Conservation (phyloP, 1,139 yeast species). For the Diutina pseudorugosa region DNA sequence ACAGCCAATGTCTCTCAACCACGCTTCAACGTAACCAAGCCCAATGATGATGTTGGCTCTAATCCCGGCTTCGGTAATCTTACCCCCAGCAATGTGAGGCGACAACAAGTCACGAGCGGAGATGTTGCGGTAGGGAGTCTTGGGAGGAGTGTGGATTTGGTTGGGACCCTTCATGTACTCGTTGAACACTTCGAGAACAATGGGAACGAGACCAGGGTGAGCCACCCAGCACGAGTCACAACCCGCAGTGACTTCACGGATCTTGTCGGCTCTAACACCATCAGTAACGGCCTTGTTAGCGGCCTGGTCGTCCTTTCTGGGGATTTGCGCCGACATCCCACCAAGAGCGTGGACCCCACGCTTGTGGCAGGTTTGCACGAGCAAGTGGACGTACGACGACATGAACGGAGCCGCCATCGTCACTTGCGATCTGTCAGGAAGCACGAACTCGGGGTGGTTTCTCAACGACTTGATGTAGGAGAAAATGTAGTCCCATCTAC, state of each 20-base stretch:
- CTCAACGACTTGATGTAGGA: constrained; percentile 59
- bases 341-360: constrained; percentile 71
- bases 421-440: constrained; percentile 66
- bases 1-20: constrained; percentile 73
- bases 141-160: constrained; percentile 57
- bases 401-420: constrained; percentile 69
- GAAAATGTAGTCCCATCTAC: constrained; percentile 77
- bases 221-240: constrained; percentile 83
- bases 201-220: constrained; percentile 66
- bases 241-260: constrained; percentile 64
- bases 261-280: constrained; percentile 60
- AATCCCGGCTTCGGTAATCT: constrained; percentile 59
- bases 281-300: constrained; percentile 60
- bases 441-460: constrained; percentile 46
- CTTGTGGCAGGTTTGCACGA: constrained; percentile 61
- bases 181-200: constrained; percentile 67
- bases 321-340: constrained; percentile 80
- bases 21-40: constrained; percentile 68
- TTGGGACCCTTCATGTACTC: constrained; percentile 79
- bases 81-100: constrained; percentile 56
- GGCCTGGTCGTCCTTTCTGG: constrained; percentile 54
- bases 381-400: constrained; percentile 55
- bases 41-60: constrained; percentile 64
- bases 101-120: constrained; percentile 60
- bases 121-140: constrained; percentile 32